These are phyloP conservation scores for Cutaneotrichosporon spelunceum DNA, from an alignment of 1,284 basidiomycete species.

Conservation along the genomic window DNA sequence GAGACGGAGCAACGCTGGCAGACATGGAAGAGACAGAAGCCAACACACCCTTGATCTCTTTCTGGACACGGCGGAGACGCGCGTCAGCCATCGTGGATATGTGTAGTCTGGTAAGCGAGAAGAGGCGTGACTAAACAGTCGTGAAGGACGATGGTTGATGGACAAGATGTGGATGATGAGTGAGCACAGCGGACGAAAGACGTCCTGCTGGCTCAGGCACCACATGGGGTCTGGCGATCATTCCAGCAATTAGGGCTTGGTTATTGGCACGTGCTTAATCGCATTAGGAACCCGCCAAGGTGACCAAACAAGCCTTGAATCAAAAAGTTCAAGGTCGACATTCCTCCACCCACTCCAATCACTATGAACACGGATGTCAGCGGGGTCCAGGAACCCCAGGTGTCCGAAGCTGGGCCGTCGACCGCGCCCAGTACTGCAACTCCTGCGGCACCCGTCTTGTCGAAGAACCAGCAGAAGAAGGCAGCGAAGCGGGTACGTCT, in stretches of 20 bases:
- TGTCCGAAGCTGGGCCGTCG: background rate
- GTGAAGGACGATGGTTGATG: background rate
- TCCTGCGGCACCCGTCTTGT: slow-evolving; percentile 9
- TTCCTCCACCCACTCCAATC: background rate
- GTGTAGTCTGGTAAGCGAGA: background rate
- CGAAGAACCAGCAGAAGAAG: slow-evolving; percentile 41
- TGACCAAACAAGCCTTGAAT: background rate
- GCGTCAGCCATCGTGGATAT: slow-evolving; percentile 61
- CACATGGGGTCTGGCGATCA: background rate
- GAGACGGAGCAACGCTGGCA: background rate
- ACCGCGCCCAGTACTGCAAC: background rate
- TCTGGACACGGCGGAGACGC: slow-evolving; percentile 80
- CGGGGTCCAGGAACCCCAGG: background rate
- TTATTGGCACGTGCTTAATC: background rate
- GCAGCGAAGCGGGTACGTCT: slow-evolving; percentile 37
- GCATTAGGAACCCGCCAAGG: background rate
- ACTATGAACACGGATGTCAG: background rate
- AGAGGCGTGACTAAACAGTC: background rate
- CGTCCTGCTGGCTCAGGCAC: background rate
- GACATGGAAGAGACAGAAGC: background rate
- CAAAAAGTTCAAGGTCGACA: background rate
- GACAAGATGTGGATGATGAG: background rate
- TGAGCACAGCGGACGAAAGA: background rate
- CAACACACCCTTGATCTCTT: slow-evolving; percentile 73
- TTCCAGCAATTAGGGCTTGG: background rate